These are phyloP conservation scores for Proliferodiscus dingleyae DNA, from an alignment of 2,329 filamentous ascomycete genomes.

Conservation along the genomic window DNA sequence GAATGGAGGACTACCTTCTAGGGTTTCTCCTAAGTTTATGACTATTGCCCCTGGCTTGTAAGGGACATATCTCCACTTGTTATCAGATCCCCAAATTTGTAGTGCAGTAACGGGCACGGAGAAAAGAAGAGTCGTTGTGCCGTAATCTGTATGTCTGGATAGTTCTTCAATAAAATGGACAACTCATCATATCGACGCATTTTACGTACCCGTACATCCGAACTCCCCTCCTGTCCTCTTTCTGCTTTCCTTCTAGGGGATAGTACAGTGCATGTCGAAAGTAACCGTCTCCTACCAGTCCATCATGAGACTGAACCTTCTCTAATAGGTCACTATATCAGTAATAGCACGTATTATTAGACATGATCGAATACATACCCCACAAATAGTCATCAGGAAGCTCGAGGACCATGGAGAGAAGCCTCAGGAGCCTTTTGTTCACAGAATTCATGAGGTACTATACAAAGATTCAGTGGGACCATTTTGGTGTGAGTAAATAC, in stretches of 20 bases:
- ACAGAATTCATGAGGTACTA: slow-evolving; percentile 44
- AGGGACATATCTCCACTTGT: slow-evolving; percentile 43
- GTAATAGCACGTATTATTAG: not conserved
- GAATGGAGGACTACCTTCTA: slow-evolving; percentile 21
- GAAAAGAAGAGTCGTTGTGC: slow-evolving; percentile 42
- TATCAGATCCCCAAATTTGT: slow-evolving; percentile 39
- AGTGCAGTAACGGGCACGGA: slow-evolving; percentile 43
- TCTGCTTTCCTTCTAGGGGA: slow-evolving; percentile 32
- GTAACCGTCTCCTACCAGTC: slow-evolving; percentile 40
- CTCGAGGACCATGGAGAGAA: slow-evolving; percentile 41
- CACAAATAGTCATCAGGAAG: slow-evolving; percentile 41
- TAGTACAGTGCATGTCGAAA: slow-evolving; percentile 42
- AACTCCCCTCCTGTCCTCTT: slow-evolving; percentile 34
- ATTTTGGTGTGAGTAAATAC: not conserved
- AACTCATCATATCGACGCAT: not conserved
- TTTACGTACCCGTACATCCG: slow-evolving; percentile 34
- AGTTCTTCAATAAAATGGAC: not conserved
- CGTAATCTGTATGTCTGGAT: slow-evolving; percentile 44
- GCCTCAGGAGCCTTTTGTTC: slow-evolving; percentile 37
- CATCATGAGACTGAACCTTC: slow-evolving; percentile 39
- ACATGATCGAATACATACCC: slow-evolving; percentile 7
- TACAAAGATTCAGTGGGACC: not conserved
- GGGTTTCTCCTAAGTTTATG: slow-evolving; percentile 42
- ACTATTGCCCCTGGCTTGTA: slow-evolving; percentile 42
- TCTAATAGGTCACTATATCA: slow-evolving; percentile 11